These are phyloP conservation scores for Cordyceps sp. DNA, from an alignment of 2,329 filamentous ascomycete species.

Conservation along the genomic window DNA sequence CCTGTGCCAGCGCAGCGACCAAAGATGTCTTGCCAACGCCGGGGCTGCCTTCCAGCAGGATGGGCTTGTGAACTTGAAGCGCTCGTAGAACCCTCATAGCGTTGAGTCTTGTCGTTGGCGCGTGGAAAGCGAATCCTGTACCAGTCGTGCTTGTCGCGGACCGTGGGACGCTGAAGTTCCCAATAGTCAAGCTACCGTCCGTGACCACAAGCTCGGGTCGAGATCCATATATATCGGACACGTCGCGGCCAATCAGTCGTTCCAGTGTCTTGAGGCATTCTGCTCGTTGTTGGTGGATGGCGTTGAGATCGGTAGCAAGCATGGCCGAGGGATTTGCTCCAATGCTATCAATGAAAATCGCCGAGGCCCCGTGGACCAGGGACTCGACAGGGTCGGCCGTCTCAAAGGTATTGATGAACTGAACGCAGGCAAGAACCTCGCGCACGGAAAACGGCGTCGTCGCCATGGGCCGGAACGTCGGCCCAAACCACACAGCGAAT, in stretches of 20 bases:
- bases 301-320: conserved; percentile 53
- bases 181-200: conserved; percentile 41
- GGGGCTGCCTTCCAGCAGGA: conserved; percentile 90
- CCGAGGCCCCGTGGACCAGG: conserved; percentile 71
- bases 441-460: conserved; percentile 74
- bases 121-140: conserved; percentile 49
- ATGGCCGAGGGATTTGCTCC: conserved; percentile 89
- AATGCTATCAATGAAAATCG: conserved; percentile 90
- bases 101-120: conserved; percentile 79
- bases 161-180: conserved; percentile 53
- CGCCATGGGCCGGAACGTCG: conserved; percentile 58
- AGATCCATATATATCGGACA: conserved; percentile 47
- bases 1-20: conserved; percentile 66
- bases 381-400: conserved; percentile 26
- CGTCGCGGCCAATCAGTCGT: conserved; percentile 45
- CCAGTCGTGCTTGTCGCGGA: conserved; percentile 20
- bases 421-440: conserved; percentile 84
- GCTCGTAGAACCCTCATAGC: conserved; percentile 82
- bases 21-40: conserved; percentile 96
- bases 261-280: conserved; percentile 59
- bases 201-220: conserved; percentile 41
- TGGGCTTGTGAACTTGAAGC: conserved; percentile 75
- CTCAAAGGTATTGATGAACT: conserved; percentile 64
- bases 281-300: conserved; percentile 53
- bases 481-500: conserved; percentile 88